Percentiles rank a stretch among this genome's conserved stretches.
These are phyloP conservation scores for Huiozyma sinensis DNA, from an alignment of 805 yeast genomes.

Conservation along the genomic window DNA sequence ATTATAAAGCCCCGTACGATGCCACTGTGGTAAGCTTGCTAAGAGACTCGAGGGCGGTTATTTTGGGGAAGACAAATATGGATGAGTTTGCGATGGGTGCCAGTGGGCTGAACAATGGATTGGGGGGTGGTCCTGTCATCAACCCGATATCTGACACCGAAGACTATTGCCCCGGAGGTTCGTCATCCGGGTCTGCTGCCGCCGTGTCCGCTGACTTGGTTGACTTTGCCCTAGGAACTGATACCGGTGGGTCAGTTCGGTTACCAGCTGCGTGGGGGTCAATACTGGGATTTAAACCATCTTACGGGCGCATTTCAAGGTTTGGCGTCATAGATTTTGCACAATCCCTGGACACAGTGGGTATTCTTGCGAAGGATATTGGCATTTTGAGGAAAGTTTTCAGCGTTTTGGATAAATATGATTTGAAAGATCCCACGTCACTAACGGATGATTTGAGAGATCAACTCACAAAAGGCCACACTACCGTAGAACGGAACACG, in stretches of 20 bases:
- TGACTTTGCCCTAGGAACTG: conserved; percentile 82
- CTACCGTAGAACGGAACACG: no score
- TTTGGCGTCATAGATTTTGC: conserved; percentile 92
- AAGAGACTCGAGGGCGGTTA: conserved; percentile 38
- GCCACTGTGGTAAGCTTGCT: conserved; percentile 60
- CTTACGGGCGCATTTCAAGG: conserved; percentile 84
- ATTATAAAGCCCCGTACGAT: conserved; percentile 66
- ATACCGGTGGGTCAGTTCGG: conserved; percentile 94
- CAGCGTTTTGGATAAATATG: conserved; percentile 45
- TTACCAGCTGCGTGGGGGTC: conserved; percentile 86
- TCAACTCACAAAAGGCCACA: conserved; percentile 4
- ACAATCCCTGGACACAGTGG: conserved; percentile 91
- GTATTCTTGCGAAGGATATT: conserved; percentile 52
- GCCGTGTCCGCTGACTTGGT: conserved; percentile 60
- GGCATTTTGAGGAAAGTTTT: conserved; percentile 39
- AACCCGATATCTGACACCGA: conserved; percentile 3
- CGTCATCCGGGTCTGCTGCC: conserved; percentile 94
- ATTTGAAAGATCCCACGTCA: conserved; percentile 73
- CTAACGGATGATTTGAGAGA: conserved; percentile 31
- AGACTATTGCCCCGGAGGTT: conserved; percentile 53
- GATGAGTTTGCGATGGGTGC: conserved; percentile 99
- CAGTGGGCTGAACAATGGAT: conserved; percentile 40
- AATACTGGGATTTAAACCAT: conserved; percentile 80
- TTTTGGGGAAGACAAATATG: conserved; percentile 78
- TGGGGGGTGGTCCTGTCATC: neutral